These are phyloP conservation scores for Colletotrichum ledebouriae DNA, from an alignment of 2,329 filamentous ascomycete genomes.

Conservation along the genomic window DNA sequence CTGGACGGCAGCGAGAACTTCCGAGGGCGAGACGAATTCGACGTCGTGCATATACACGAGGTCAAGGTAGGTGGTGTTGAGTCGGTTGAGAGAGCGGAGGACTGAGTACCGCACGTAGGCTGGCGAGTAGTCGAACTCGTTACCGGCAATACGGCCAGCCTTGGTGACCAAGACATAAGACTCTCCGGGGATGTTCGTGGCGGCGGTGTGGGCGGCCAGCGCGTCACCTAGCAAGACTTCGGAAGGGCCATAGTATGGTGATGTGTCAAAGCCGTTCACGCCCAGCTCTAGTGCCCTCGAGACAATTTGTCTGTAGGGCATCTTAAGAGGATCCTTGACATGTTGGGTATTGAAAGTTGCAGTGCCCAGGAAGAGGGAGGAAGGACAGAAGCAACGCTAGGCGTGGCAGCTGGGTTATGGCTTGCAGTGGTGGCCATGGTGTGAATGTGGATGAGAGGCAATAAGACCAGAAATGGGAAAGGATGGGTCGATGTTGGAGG, in stretches of 20 bases:
- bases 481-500: slow-evolving; percentile 3
- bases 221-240: slow-evolving; percentile 41
- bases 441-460: background rate
- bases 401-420: slow-evolving; percentile 20
- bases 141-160: slow-evolving; percentile 34
- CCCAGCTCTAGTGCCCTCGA: slow-evolving; percentile 36
- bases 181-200: slow-evolving; percentile 51
- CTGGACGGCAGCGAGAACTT: slow-evolving; percentile 74
- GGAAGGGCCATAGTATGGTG: slow-evolving; percentile 40
- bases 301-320: slow-evolving; percentile 40
- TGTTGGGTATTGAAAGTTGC: slow-evolving; percentile 92
- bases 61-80: slow-evolving; percentile 78
- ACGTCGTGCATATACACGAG: slow-evolving; percentile 86
- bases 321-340: slow-evolving; percentile 58
- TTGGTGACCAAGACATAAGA: slow-evolving; percentile 49
- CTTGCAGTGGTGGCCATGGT: slow-evolving; percentile 33
- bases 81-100: slow-evolving; percentile 71
- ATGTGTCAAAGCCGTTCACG: slow-evolving; percentile 40
- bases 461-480: background rate
- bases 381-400: slow-evolving; percentile 60
- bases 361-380: slow-evolving; percentile 90
- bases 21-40: slow-evolving; percentile 78
- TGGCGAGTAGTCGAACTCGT: slow-evolving; percentile 40
- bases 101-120: slow-evolving; percentile 67
- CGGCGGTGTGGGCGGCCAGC: slow-evolving; percentile 70